Percentiles rank a stretch among this genome's conserved stretches.
Conservation (phyloP, 306 rosid genomes). For the cucumber (Cucumis sativus) region DNA sequence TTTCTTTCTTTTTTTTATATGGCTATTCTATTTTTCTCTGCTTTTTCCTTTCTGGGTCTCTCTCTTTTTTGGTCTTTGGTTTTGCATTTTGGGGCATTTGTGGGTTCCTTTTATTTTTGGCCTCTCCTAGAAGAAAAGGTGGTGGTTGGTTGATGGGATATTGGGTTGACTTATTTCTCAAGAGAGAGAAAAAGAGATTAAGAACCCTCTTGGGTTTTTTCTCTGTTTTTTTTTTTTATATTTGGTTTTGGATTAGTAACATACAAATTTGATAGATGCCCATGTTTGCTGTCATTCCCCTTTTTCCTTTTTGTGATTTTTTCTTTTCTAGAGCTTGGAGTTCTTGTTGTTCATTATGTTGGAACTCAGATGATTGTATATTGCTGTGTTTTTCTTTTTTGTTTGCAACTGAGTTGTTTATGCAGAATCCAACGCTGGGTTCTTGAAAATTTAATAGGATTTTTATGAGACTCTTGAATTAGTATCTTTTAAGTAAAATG, state of each 20-base stretch:
- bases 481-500: not conserved
- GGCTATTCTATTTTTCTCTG: not conserved
- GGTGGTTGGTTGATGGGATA: constrained; percentile 72
- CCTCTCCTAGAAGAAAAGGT: constrained; percentile 38
- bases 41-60: not conserved
- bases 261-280: not conserved
- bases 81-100: not conserved
- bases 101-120: constrained; percentile 3
- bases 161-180: constrained; percentile 51
- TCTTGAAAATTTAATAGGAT: not conserved
- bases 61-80: not conserved
- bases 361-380: not conserved
- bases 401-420: not conserved
- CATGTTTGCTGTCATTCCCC: not conserved
- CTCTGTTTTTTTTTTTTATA: not conserved
- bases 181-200: constrained; percentile 12
- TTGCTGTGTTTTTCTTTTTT: not conserved
- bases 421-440: not conserved
- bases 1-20: not conserved
- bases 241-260: not conserved
- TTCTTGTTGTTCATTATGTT: not conserved
- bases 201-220: constrained; percentile 7
- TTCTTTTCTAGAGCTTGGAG: not conserved
- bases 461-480: not conserved
- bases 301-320: not conserved